Evolutionary conservation across 2,329 filamentous ascomycete genomes (phyloP).

Genomic region (Hirsutella rhossiliensis): DNA sequence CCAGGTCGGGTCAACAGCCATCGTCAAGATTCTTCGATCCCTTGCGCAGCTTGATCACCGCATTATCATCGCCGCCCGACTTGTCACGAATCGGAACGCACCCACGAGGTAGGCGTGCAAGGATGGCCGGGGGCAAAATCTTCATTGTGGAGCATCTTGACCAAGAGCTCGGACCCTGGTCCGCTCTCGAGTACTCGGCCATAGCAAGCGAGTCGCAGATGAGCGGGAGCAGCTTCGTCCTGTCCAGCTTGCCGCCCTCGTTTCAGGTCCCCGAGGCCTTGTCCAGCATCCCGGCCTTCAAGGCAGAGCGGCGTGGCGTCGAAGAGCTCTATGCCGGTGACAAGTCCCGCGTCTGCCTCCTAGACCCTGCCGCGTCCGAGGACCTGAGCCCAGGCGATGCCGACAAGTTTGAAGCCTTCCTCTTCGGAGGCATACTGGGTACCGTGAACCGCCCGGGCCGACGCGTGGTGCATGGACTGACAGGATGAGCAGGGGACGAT

Average conservation of each 20-base stretch:
- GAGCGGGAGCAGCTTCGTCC: conserved; percentile 57
- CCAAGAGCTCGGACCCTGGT: conserved; percentile 88
- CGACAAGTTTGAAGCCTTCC: conserved; percentile 73
- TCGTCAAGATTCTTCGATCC: too few species aligned
- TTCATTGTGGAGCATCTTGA: conserved; percentile 97
- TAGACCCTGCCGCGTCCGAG: conserved; percentile 73
- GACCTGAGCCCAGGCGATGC: conserved; percentile 79
- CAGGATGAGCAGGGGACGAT: conserved; percentile 59
- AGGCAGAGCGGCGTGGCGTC: conserved; percentile 63
- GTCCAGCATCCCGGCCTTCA: conserved; percentile 47
- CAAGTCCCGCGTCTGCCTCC: conserved; percentile 70
- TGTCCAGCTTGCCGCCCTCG: conserved; percentile 64
- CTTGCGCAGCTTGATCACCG: too few species aligned
- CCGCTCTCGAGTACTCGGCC: conserved; percentile 78
- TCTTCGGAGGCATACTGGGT: conserved; percentile 96
- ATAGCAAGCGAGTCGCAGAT: conserved; percentile 73
- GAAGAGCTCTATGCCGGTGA: conserved; percentile 67
- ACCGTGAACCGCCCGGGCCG: conserved; percentile 15
- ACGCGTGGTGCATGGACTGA: conserved; percentile 4
- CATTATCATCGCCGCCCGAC: too few species aligned
- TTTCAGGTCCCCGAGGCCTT: conserved; percentile 53
- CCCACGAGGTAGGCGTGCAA: background rate
- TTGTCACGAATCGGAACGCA: too few species aligned
- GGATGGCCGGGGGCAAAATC: conserved; percentile 44
- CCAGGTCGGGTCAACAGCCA: too few species aligned